Conservation (phyloP, 1,139 yeast genomes). For the Suhomyces ambrosiae region DNA sequence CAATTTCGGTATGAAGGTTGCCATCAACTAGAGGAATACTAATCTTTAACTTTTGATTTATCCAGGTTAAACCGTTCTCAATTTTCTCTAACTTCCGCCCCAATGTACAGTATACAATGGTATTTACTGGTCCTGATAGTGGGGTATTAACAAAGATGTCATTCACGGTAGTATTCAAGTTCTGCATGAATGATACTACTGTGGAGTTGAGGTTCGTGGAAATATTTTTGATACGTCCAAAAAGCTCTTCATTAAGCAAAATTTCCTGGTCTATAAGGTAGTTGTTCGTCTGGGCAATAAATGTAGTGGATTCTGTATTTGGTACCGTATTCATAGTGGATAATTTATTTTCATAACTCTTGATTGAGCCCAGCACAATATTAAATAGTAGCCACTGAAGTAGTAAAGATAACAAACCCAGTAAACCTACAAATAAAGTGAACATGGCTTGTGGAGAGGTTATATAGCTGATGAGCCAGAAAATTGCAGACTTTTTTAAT, state of each 20-base stretch:
- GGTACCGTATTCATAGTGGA: too few relatives aligned
- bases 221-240: slow-evolving; percentile 65
- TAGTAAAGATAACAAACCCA: slow-evolving; percentile 50
- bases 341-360: background rate
- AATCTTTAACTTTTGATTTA: slow-evolving; percentile 63
- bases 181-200: slow-evolving; percentile 41
- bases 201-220: slow-evolving; percentile 57
- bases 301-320: slow-evolving; percentile 8
- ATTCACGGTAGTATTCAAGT: slow-evolving; percentile 32
- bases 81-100: slow-evolving; percentile 69
- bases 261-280: slow-evolving; percentile 33
- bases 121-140: slow-evolving; percentile 59
- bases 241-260: slow-evolving; percentile 59
- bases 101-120: slow-evolving; percentile 76
- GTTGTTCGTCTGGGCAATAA: slow-evolving; percentile 26
- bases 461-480: slow-evolving; percentile 55
- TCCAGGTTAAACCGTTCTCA: slow-evolving; percentile 78
- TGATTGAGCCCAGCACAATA: slow-evolving; percentile 16
- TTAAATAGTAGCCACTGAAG: slow-evolving; percentile 48
- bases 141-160: slow-evolving; percentile 68
- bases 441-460: slow-evolving; percentile 49
- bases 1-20: slow-evolving; percentile 6
- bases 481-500: slow-evolving; percentile 1
- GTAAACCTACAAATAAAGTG: slow-evolving; percentile 46
- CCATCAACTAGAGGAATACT: slow-evolving; percentile 47